Conservation (phyloP, 148 eudicot genomes). For the Selenicereus undatus region DNA sequence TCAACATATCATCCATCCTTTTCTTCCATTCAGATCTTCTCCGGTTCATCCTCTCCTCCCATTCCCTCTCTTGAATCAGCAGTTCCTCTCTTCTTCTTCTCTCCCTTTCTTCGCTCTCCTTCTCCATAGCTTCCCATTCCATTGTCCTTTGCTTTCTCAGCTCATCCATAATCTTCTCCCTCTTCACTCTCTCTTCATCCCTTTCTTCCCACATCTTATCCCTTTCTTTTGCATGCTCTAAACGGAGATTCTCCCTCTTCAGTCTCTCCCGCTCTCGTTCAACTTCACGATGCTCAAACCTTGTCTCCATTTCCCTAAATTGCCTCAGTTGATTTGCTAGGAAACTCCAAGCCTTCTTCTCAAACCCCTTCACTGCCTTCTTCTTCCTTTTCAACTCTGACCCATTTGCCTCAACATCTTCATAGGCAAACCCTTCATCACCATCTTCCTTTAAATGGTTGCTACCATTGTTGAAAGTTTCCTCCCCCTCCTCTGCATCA, state of each 20-base stretch:
- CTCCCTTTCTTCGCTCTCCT: conserved; percentile 58
- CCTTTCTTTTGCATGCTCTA: conserved; percentile 50
- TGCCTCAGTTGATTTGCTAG: conserved; percentile 56
- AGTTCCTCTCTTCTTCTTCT: conserved; percentile 59
- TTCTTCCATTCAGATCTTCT: conserved; percentile 77
- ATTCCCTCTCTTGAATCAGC: conserved; percentile 49
- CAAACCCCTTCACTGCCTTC: conserved; percentile 54
- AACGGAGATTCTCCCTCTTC: conserved; percentile 41
- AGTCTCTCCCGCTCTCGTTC: conserved; percentile 71
- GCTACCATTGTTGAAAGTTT: conserved; percentile 40
- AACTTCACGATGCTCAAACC: conserved; percentile 60
- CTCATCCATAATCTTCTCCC: conserved; percentile 50
- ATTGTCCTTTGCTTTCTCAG: conserved; percentile 45
- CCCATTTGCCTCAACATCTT: conserved; percentile 65
- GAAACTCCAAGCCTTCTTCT: conserved; percentile 64
- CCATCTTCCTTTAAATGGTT: conserved; percentile 57
- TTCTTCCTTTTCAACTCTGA: conserved; percentile 62
- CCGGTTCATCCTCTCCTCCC: conserved; percentile 68
- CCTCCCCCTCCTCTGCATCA: conserved; percentile 64
- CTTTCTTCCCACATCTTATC: conserved; percentile 55
- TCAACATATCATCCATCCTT: conserved; percentile 65
- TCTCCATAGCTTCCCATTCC: conserved; percentile 66
- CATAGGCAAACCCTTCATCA: conserved; percentile 61
- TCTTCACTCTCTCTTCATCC: conserved; percentile 44
- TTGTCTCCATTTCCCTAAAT: conserved; percentile 62